These are phyloP conservation scores for Tilletia setariae DNA, from an alignment of 1,284 basidiomycete genomes.

Conservation along the genomic window DNA sequence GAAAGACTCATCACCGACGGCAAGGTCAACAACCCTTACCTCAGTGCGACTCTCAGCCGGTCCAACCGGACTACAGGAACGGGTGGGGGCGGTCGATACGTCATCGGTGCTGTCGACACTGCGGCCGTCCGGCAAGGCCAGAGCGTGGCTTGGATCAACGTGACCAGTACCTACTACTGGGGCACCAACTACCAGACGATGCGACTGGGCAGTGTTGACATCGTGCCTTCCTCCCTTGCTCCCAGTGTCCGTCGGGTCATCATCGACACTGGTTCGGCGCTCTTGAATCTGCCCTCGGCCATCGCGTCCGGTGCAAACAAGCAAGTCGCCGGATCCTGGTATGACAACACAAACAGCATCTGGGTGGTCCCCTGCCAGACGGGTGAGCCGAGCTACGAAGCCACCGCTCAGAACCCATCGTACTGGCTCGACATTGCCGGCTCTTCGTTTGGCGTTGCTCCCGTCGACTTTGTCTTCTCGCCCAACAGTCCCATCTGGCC, in stretches of 20 bases:
- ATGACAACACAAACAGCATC: constrained; percentile 23
- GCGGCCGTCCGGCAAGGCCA: constrained; percentile 26
- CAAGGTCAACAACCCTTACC: constrained; percentile 32
- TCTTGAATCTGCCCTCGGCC: constrained; percentile 30
- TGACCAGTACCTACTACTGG: constrained; percentile 33
- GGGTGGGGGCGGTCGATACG: constrained; percentile 39
- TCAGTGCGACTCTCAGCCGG: constrained; percentile 36
- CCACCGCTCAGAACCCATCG: constrained; percentile 23
- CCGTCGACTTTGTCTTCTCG: constrained; percentile 39
- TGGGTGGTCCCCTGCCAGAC: constrained; percentile 42
- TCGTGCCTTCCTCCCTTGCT: constrained; percentile 23
- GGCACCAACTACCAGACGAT: constrained; percentile 33
- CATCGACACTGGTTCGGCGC: constrained; percentile 40
- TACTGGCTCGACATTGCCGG: constrained; percentile 30
- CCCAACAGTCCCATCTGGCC: constrained; percentile 33
- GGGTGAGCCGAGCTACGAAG: constrained; percentile 34
- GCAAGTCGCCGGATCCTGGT: constrained; percentile 28
- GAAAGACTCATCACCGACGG: constrained; percentile 36
- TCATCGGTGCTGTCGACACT: constrained; percentile 37
- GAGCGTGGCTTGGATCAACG: constrained; percentile 31
- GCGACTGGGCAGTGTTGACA: constrained; percentile 27
- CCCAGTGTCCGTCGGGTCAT: constrained; percentile 24
- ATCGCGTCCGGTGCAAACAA: constrained; percentile 32
- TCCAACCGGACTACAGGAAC: constrained; percentile 38
- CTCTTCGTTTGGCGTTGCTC: constrained; percentile 33